phyloP scores from a whole-genome alignment of 495 filamentous ascomycete species.

The Penicillium odoratum region DNA sequence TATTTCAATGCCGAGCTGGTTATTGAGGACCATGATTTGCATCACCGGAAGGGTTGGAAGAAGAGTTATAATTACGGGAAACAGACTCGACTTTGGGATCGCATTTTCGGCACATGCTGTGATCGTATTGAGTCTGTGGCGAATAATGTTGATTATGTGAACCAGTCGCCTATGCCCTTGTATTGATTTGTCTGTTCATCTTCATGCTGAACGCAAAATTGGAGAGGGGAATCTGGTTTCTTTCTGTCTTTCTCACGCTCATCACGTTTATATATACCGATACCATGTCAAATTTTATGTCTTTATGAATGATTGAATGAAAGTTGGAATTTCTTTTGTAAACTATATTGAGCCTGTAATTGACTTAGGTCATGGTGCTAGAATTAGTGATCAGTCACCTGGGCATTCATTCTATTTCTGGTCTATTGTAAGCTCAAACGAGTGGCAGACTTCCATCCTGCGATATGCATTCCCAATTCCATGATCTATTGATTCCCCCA shows the following conservation, averaged over 20 bases:
- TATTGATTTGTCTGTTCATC: neutral
- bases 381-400: too few relatives aligned
- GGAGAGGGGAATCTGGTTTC: neutral
- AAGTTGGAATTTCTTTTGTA: neutral
- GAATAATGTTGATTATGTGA: conserved; percentile 36
- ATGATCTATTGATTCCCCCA: neutral
- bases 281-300: conserved; percentile 1
- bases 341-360: too few relatives aligned
- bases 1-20: conserved; percentile 34
- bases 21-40: conserved; percentile 42
- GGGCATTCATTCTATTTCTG: neutral
- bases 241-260: neutral
- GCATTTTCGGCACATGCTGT: conserved; percentile 37
- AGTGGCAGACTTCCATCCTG: neutral
- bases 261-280: neutral
- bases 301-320: conserved; percentile 4
- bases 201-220: neutral
- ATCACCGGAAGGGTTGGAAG: conserved; percentile 44
- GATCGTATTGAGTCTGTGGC: conserved; percentile 31
- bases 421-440: neutral
- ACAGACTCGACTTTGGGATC: conserved; percentile 44
- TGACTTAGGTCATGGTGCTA: too few relatives aligned
- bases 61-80: conserved; percentile 43
- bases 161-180: conserved; percentile 30
- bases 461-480: conserved; percentile 1